Base-by-base conservation (phyloP, 2,329 filamentous ascomycete species). In the Fusarium falciforme region DNA sequence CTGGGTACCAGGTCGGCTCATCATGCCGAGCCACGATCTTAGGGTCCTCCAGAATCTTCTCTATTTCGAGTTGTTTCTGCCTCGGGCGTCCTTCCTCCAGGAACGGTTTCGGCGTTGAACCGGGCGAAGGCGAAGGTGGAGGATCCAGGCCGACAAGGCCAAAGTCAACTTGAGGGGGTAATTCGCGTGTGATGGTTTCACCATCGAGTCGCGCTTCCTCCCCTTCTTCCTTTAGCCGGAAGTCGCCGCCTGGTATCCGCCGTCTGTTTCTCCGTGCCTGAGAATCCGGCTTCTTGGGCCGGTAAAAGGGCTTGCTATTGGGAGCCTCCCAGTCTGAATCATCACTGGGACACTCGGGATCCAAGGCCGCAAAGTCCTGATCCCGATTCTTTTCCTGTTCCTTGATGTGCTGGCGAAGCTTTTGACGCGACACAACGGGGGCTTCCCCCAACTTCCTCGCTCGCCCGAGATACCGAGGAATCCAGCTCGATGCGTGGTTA, bases 401-500 rank as follows among this genome's bases (percentile, higher is more conserved):
- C n/a, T 61, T 20, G n/a, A 65, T 12, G 16, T 10, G 49, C 55
- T 62, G 31, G n/a, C 55, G 57, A 11, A 74, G 49, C 17, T 29
- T 61, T 12, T 20, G 49, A 17, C 29, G 63, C 35, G 61, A 64
- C n/a, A 74, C 64, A 55, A 75, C 31, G 7, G 73, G 62, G 7
- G 59, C 38, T 60, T 79, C 77, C 33, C 79, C 79, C 3, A 81
- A 63, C 20, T 64, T 72, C 17, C 79, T 77, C 40, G 73, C 76
- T 57, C 79, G 70, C 22, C 74, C 76, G 10, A 70, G 44, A 27
- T 68, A 71, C 16, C 77, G 73, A 27, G 66, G 38, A 17, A 66
- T 25, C 55, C 71, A 68, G 20, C 1, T n/a, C 14, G 42, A 25
- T 25, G 22, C 22, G 14, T n/a, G 20, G 16, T 42, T 25, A 2